A percentile compares a stretch with the other conserved stretches of the same genome.
These are phyloP conservation scores for Metschnikowia lunata DNA, from an alignment of 805 yeast species.

Conservation along the genomic window DNA sequence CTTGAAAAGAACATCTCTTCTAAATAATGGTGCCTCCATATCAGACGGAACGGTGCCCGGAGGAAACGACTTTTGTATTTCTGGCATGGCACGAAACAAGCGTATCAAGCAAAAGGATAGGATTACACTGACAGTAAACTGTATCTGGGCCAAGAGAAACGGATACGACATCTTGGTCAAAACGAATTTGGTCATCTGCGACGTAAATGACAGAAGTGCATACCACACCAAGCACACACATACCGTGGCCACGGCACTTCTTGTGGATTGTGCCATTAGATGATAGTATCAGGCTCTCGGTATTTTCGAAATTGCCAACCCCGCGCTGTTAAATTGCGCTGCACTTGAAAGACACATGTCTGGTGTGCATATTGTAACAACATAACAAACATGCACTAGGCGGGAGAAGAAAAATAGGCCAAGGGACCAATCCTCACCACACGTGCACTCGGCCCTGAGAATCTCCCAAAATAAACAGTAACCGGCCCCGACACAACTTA, in stretches of 20 bases:
- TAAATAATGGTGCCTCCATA: slow-evolving; percentile 27
- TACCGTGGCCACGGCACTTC: slow-evolving; percentile 25
- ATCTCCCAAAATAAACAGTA: slow-evolving; percentile 52
- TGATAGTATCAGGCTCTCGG: no score
- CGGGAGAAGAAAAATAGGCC: no score
- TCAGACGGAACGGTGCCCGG: slow-evolving; percentile 24
- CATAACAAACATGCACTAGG: no score
- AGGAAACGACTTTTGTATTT: slow-evolving; percentile 39
- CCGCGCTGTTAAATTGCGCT: no score
- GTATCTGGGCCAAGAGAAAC: slow-evolving; percentile 59
- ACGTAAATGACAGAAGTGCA: slow-evolving; percentile 54
- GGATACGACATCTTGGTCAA: slow-evolving; percentile 56
- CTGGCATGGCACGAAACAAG: slow-evolving; percentile 28
- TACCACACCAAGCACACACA: slow-evolving; percentile 57
- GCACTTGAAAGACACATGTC: no score
- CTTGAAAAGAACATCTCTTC: slow-evolving; percentile 35
- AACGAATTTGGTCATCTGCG: slow-evolving; percentile 58
- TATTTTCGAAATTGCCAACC: no score
- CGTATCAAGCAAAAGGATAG: slow-evolving; percentile 39
- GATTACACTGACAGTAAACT: slow-evolving; percentile 49
- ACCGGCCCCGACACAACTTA: slow-evolving; percentile 30
- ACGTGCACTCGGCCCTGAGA: slow-evolving; percentile 45
- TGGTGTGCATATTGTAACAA: no score
- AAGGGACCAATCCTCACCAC: slow-evolving; percentile 1
- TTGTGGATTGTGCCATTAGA: background rate